Conservation (phyloP, 2,329 filamentous ascomycete genomes). For the Aulographum hederae region DNA sequence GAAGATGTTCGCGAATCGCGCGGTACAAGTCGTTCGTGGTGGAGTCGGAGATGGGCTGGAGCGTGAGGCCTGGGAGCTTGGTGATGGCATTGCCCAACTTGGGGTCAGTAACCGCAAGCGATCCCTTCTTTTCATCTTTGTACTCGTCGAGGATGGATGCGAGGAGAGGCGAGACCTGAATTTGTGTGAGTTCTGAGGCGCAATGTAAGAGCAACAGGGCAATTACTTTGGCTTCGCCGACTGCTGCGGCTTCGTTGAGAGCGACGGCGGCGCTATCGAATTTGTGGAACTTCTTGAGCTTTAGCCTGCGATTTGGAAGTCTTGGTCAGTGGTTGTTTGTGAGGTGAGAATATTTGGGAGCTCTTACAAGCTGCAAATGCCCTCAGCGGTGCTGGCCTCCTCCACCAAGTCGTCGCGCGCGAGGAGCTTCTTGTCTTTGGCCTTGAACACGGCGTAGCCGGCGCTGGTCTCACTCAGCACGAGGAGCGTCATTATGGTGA, state of each 20-base stretch:
- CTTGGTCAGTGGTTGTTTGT: conserved; percentile 1
- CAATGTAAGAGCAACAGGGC: conserved; percentile 2
- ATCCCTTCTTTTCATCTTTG: conserved; percentile 95
- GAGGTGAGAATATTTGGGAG: not conserved
- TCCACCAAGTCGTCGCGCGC: conserved; percentile 66
- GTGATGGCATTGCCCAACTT: conserved; percentile 84
- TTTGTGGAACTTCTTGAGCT: conserved; percentile 93
- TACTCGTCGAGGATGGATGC: conserved; percentile 67
- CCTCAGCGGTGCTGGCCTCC: conserved; percentile 63
- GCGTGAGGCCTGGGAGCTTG: conserved; percentile 73
- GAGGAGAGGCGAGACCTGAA: conserved; percentile 62
- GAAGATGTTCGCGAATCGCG: conserved; percentile 78
- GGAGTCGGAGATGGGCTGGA: conserved; percentile 68
- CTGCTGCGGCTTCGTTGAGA: conserved; percentile 71
- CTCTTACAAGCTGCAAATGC: conserved; percentile 68
- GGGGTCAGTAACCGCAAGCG: conserved; percentile 80
- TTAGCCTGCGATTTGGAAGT: conserved; percentile 48
- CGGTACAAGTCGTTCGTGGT: conserved; percentile 79
- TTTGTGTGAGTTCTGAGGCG: not conserved
- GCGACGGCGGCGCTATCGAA: conserved; percentile 87
- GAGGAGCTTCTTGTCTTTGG: conserved; percentile 94
- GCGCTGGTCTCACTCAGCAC: conserved; percentile 88
- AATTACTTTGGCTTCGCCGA: conserved; percentile 66
- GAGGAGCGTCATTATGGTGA: conserved; percentile 47
- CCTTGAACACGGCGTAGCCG: conserved; percentile 96